Base-by-base conservation (phyloP, 1,284 basidiomycete genomes). In the Hymenochaete sp. region DNA sequence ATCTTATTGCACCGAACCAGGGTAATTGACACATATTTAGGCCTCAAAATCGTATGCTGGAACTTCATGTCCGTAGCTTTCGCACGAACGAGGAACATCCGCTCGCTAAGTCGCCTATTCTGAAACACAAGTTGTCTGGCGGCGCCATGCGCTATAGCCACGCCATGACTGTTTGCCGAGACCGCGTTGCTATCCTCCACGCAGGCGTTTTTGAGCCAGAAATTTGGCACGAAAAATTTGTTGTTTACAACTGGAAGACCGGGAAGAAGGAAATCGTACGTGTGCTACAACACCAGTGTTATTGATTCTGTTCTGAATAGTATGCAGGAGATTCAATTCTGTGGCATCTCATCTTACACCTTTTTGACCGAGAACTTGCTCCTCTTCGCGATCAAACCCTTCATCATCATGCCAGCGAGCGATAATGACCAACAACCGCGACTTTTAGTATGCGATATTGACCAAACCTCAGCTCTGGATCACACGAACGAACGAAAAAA, bases 201-300 rank as follows among this genome's bases (percentile, higher is more conserved):
- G 52, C 57, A 28, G 56, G 58, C 28, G 38, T 39, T 2, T 59
- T 57, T n/a, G n/a, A n/a, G n/a, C n/a, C n/a, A n/a, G 53, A 51
- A 4, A 53, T 54, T 13, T 59, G 61, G 9, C 67, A 64, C 24
- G 68, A 76, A 46, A 42, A 50, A 35, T 58, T 81, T 14, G 56
- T 68, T n/a, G 60, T 80, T 13, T 82, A 76, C 77, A 67, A 80
- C 44, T 82, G 79, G 79, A 72, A 70, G 55, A 73, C 67, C 4
- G 72, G 74, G 6, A 50, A 55, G 4, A 52, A 59, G 13, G 55
- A 70, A 52, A 47, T 73, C 54, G 78, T 82, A 52, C 60, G 71
- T 56, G n/a, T 7, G 18, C 11, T 10, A 29, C 36, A 16, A 49
- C 44, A 11, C 10, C 28, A 4, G 26, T 16, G 42, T 25, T 10